phyloP scores from a whole-genome alignment of 176 grass and related monocot genomes.

The Juncus effusus region DNA sequence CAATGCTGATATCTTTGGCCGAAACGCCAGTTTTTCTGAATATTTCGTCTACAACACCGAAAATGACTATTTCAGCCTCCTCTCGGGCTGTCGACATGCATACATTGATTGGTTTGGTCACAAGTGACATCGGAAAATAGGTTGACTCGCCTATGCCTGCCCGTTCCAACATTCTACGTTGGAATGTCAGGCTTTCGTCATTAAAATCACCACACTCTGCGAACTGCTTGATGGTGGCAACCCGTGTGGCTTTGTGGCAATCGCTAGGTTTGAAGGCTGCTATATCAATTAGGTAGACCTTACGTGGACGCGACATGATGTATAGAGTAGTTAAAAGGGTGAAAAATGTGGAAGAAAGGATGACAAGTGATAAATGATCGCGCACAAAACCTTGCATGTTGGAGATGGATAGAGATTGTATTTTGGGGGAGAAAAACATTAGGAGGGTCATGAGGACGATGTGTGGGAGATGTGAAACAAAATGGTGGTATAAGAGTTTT shows the following conservation, averaged over 20 bases:
- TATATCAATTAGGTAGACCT: conserved; percentile 66
- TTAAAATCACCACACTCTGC: conserved; percentile 36
- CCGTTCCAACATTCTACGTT: conserved; percentile 85
- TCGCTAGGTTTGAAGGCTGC: conserved; percentile 41
- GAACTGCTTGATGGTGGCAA: conserved; percentile 62
- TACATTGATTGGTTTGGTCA: conserved; percentile 45
- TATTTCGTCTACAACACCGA: conserved; percentile 64
- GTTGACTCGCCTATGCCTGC: conserved; percentile 66
- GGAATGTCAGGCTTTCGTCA: conserved; percentile 73
- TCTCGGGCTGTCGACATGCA: conserved; percentile 52
- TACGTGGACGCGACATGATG: conserved; percentile 33
- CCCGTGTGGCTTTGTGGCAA: conserved; percentile 46
- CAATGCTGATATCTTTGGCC: conserved; percentile 39
- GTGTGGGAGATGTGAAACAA: conserved; percentile 31
- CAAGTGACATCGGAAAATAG: conserved; percentile 72
- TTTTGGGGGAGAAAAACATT: not conserved
- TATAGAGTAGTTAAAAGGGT: conserved; percentile 31
- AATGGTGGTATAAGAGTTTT: conserved; percentile 25
- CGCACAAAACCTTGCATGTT: conserved; percentile 5
- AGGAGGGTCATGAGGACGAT: conserved; percentile 32
- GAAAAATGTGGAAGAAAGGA: conserved; percentile 6
- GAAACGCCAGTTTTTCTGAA: conserved; percentile 27
- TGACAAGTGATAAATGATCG: conserved; percentile 6
- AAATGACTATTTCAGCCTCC: conserved; percentile 79
- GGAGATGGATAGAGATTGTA: conserved; percentile 14